Evolutionary conservation across 345 rosid species (phyloP), one percentile per base, ranked within the genome.

Genomic region (Hevea brasiliensis): DNA sequence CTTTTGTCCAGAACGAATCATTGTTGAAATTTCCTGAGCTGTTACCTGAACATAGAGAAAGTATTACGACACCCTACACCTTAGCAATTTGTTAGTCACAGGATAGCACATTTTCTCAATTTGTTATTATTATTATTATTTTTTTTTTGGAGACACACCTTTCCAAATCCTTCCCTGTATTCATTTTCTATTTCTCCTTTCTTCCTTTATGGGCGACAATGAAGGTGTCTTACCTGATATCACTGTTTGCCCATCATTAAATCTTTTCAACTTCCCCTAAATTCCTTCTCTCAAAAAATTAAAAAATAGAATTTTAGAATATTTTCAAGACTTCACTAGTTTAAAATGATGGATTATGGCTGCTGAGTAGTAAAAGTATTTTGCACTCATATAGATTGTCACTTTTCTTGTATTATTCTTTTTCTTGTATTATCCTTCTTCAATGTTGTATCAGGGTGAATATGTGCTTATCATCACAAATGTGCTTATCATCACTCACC

Each of bases 21-120:
- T 89, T 6, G 94, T 89, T 21, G 94, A 87, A 61, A 89, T 68
- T 74, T 89, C 94, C 63, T 89, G 94, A 61, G 89, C 90, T 3
- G 94, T 89, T 41, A 89, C 91, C 93, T 89, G 82, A 70, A 75
- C 18, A 55, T 48, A 60, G 42, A 63, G 10, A 53, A 65, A 23
- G 41, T 9, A 23, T 66, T 26, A 65, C 24, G 12, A 48, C 18
- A 15, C 3, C 5, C 27, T 26, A 56, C 51, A 8, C 0, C 10
- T 70, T 15, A 9, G 37, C 35, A 65, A 8, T 65, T 62, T 23
- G 53, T 50, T 50, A 50, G 55, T 15, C 55, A 14, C 55, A 17
- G 7, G 18, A 50, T 50, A 15, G n/a, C 18, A 50, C 55, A 50
- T 15, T 6, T 4, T 56, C 58, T 23, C 60, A 44, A 44, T 12